These are phyloP conservation scores for Penicillium polonicum DNA, from an alignment of 2,329 filamentous ascomycete species.

Conservation along the genomic window DNA sequence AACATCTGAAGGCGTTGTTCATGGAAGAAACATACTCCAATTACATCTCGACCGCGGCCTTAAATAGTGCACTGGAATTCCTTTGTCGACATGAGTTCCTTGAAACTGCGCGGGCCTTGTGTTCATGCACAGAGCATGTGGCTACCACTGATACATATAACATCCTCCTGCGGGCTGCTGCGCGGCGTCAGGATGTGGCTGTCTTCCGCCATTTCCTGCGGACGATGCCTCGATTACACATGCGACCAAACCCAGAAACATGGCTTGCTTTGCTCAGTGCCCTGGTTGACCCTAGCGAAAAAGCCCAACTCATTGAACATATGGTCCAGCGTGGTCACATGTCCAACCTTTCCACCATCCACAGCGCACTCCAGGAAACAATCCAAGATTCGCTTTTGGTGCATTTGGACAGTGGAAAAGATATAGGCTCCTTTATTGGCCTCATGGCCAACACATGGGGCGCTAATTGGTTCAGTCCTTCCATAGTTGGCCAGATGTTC, in stretches of 20 bases:
- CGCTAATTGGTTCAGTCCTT: conserved; percentile 38
- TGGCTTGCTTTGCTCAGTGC: conserved; percentile 44
- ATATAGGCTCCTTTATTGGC: conserved; percentile 39
- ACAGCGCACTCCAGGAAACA: conserved; percentile 30
- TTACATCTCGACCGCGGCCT: conserved; percentile 42
- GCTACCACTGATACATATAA: conserved; percentile 46
- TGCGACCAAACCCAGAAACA: conserved; percentile 43
- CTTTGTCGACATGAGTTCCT: conserved; percentile 37
- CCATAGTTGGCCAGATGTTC: conserved; percentile 41
- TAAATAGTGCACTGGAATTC: conserved; percentile 42
- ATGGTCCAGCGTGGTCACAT: conserved; percentile 37
- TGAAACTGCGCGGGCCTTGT: conserved; percentile 33
- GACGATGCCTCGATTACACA: conserved; percentile 38
- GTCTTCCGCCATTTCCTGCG: conserved; percentile 41
- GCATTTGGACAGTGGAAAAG: conserved; percentile 35
- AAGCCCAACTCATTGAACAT: conserved; percentile 29
- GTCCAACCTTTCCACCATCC: conserved; percentile 23
- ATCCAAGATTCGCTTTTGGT: conserved; percentile 34
- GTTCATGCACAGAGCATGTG: conserved; percentile 37
- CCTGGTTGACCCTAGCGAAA: conserved; percentile 28
- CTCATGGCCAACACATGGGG: conserved; percentile 39
- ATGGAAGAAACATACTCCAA: conserved; percentile 27
- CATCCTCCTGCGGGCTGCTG: conserved; percentile 42
- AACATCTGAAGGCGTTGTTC: conserved; percentile 36
- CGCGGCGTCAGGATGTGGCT: conserved; percentile 39